Evolutionary conservation across 805 yeast species (phyloP), one percentile per base, ranked within the genome.

Genomic region (Deakozyma indianensis): DNA sequence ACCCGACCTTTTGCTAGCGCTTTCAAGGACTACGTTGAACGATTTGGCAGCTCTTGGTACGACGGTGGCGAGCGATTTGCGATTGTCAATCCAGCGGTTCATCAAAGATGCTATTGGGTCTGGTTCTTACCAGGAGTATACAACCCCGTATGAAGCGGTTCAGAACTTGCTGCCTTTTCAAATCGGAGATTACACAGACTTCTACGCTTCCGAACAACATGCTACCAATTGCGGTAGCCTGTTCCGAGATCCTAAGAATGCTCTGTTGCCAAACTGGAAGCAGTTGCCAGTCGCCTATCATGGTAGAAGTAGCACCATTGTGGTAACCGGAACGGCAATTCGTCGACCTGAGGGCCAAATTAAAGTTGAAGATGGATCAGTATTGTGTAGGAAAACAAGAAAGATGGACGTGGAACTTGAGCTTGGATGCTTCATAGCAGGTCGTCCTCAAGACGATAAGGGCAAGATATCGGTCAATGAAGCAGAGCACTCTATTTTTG

Each of bases 121-220:
- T n/a, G n/a, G n/a, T n/a, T n/a, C n/a, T n/a, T n/a, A n/a, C n/a
- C n/a, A n/a, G n/a, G n/a, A n/a, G n/a, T n/a, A n/a, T n/a, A n/a
- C n/a, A n/a, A n/a, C n/a, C n/a, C n/a, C n/a, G n/a, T n/a, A n/a
- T n/a, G n/a, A n/a, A n/a, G n/a, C n/a, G n/a, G 43, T 45, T 25
- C 18, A 29, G 7, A 41, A 41, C 22, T 45, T 45, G 15, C 27
- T 55, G 4, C 58, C 58, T 4, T 41, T 55, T 27, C 20, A 44
- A 3, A 53, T 55, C 43, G 57, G 57, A 4, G 57, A 55, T 40
- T 55, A 54, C 25, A 55, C 58, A 2, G 58, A 55, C 42, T 55
- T 55, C 42, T 55, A 53, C 35, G 56, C 47, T 15, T 52, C 56
- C n/a, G 42, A 41, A 29, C 46, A 55, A 23, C 58, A 55, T 22